A percentile compares a stretch with the other conserved stretches of the same genome.
Evolutionary conservation across 1,139 yeast species (phyloP).

Genomic region (Yamadazyma atmosphaerica): DNA sequence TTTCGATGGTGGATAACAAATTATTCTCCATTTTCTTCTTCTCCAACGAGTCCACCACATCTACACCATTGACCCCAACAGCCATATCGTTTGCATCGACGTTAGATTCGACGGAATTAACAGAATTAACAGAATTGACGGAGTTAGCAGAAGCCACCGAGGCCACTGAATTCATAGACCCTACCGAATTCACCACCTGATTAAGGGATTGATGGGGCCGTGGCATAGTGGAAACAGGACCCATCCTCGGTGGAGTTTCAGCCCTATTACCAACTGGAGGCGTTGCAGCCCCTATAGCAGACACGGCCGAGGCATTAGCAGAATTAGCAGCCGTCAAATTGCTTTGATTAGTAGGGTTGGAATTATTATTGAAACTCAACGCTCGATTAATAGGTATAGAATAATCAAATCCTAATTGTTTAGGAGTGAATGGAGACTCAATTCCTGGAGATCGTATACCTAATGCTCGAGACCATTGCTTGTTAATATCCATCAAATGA

Average conservation of each 20-base stretch:
- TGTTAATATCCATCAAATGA: constrained; percentile 14
- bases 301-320: constrained; percentile 8
- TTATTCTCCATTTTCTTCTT: constrained; percentile 1
- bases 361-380: constrained; percentile 13
- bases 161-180: background rate
- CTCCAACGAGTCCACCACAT: background rate
- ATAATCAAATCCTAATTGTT: constrained; percentile 13
- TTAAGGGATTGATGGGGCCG: background rate
- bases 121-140: background rate
- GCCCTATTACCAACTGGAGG: constrained; percentile 3
- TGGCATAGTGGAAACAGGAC: too few species aligned
- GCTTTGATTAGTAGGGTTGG: constrained; percentile 9
- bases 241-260: too few species aligned
- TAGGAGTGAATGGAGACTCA: constrained; percentile 16
- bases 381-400: constrained; percentile 18
- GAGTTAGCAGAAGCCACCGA: background rate
- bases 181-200: background rate
- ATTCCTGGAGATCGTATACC: constrained; percentile 18
- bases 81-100: background rate
- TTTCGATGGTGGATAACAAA: background rate
- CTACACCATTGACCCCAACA: background rate
- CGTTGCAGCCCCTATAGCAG: constrained; percentile 8
- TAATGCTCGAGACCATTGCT: constrained; percentile 18
- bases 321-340: constrained; percentile 9
- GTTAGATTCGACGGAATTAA: background rate